Evolutionary conservation across 192 early-diverging fungal genomes (phyloP), one percentile per base, ranked within the genome.

Genomic region (Coemansia sp.): DNA sequence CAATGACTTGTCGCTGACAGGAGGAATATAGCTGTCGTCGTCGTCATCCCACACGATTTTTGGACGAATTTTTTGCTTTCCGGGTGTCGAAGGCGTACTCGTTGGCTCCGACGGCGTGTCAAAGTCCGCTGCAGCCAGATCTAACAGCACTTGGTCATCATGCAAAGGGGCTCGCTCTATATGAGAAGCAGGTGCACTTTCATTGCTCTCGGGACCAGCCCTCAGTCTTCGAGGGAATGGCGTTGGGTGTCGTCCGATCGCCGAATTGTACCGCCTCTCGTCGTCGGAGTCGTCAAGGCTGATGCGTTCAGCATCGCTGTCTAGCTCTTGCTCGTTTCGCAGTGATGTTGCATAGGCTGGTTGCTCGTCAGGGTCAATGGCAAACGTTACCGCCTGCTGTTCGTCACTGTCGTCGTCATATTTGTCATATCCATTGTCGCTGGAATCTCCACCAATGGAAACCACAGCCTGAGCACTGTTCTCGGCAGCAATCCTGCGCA

Each of bases 21-120:
- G 28, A 11, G 77, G 71, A 17, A 70, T 10, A 20, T 11, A 11
- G 25, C 41, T 14, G 23, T 53, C 47, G 50, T 62, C 68, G 28
- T 69, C 71, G 11, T 74, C 77, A 14, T 68, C 71, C 76, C 76
- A 79, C 56, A 61, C 66, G 10, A 79, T 73, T 20, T 29, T 50
- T 14, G 71, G 64, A 6, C 59, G 48, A 14, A 67, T 23, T 59
- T 74, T 74, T 57, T 67, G 67, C n/a, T 54, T 31, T 15, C 71
- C 64, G 0, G 71, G 70, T 13, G 71, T 70, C 23, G 62, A 3
- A 13, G 60, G 61, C 11, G 61, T 66, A 6, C 54, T 57, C 4
- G 57, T 44, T 5, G 67, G 53, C 9, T 40, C 38, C 0, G 64
- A 38, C 31, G 71, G 67, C 19, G 66, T 29, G 34, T 62, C 71